A percentile compares a stretch with the other conserved stretches of the same genome.
Conservation (phyloP, 768 basidiomycete species). For the Neoboletus magnificus region DNA sequence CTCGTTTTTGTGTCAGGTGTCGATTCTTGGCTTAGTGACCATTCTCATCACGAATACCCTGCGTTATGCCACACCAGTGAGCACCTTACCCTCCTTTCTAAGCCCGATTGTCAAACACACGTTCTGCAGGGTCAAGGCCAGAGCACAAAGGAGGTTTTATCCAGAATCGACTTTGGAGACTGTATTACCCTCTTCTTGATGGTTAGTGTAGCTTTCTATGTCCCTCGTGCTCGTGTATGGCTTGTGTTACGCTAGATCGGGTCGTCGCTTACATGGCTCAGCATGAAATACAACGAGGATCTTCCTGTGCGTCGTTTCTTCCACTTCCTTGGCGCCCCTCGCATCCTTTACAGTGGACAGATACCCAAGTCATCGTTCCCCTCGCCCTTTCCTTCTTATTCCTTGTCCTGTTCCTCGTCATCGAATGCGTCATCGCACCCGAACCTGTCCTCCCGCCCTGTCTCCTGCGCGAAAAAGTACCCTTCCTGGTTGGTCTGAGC, state of each 20-base stretch:
- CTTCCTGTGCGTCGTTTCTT: slow-evolving; percentile 42
- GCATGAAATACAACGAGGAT: slow-evolving; percentile 65
- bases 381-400: slow-evolving; percentile 43
- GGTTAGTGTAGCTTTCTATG: slow-evolving; percentile 35
- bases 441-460: slow-evolving; percentile 71
- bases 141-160: slow-evolving; percentile 60
- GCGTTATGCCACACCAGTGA: slow-evolving; percentile 63
- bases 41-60: slow-evolving; percentile 50
- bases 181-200: slow-evolving; percentile 56
- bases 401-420: slow-evolving; percentile 49
- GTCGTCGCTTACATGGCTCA: slow-evolving; percentile 66
- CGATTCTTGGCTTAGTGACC: slow-evolving; percentile 53
- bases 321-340: neutral
- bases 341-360: slow-evolving; percentile 46
- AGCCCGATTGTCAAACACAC: neutral
- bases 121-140: slow-evolving; percentile 57
- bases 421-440: slow-evolving; percentile 58
- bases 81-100: slow-evolving; percentile 5
- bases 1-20: slow-evolving; percentile 72
- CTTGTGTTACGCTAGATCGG: slow-evolving; percentile 38
- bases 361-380: slow-evolving; percentile 49
- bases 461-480: slow-evolving; percentile 62
- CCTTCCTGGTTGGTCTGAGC: slow-evolving; percentile 64
- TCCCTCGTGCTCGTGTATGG: neutral
- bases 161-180: slow-evolving; percentile 79